phyloP scores from a whole-genome alignment of 2,329 filamentous ascomycete genomes.

The Orbilia quercus region DNA sequence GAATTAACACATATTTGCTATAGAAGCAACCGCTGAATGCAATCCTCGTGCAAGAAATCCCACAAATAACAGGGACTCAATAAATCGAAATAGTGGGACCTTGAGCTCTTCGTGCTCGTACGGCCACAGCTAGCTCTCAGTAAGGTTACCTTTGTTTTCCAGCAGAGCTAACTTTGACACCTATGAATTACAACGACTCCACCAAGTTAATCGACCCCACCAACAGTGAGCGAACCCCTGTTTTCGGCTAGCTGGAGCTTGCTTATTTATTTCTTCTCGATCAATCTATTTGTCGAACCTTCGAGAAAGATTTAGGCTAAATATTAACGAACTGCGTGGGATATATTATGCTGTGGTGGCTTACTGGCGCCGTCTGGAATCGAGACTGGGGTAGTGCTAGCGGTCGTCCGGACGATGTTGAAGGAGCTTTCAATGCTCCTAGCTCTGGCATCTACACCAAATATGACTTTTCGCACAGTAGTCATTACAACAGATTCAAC shows the following conservation, averaged over 20 bases:
- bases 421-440: neutral
- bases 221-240: slow-evolving; percentile 5
- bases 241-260: slow-evolving; percentile 16
- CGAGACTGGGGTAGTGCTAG: too few relatives aligned
- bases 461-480: neutral
- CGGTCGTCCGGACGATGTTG: too few relatives aligned
- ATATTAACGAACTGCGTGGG: slow-evolving; percentile 11
- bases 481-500: slow-evolving; percentile 2
- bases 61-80: too few relatives aligned
- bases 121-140: too few relatives aligned
- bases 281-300: slow-evolving; percentile 5
- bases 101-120: too few relatives aligned
- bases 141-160: too few relatives aligned
- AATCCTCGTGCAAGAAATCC: too few relatives aligned
- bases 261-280: neutral
- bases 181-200: neutral
- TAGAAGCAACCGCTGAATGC: too few relatives aligned
- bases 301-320: slow-evolving; percentile 22
- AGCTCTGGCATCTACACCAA: too few relatives aligned
- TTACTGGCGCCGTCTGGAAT: neutral
- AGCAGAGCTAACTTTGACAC: too few relatives aligned
- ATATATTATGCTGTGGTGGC: neutral
- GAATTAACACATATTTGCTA: too few relatives aligned
- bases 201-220: neutral
- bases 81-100: too few relatives aligned